Evolutionary conservation across 2,329 filamentous ascomycete species (phyloP).

Genomic region (Atkinsonella hypoxylon): DNA sequence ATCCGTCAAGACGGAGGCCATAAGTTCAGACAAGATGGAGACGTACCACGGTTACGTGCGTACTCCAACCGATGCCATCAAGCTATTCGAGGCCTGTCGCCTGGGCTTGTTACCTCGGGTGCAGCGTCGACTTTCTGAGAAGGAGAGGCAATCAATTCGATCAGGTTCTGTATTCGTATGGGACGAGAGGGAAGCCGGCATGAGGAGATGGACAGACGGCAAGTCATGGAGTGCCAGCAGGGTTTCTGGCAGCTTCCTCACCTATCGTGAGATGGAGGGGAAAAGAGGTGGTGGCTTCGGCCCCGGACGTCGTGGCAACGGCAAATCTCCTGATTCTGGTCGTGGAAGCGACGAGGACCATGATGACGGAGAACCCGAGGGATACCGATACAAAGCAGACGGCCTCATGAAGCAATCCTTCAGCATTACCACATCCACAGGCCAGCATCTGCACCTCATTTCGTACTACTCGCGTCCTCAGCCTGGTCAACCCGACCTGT

Average conservation of each 20-base stretch:
- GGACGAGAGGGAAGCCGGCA: constrained; percentile 96
- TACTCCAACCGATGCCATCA: constrained; percentile 93
- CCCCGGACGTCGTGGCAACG: constrained; percentile 42
- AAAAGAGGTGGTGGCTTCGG: constrained; percentile 77
- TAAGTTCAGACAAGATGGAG: constrained; percentile 55
- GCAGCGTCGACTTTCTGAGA: constrained; percentile 86
- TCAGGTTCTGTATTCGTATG: constrained; percentile 99
- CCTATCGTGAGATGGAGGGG: constrained; percentile 97
- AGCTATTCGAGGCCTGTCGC: constrained; percentile 94
- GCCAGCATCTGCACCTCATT: constrained; percentile 92
- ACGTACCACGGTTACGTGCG: constrained; percentile 92
- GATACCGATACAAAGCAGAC: constrained; percentile 89
- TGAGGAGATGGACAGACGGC: constrained; percentile 96
- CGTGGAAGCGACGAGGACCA: constrained; percentile 77
- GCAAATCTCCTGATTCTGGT: constrained; percentile 74
- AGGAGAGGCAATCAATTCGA: constrained; percentile 90
- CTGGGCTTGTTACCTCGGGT: constrained; percentile 82
- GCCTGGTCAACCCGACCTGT: constrained; percentile 57
- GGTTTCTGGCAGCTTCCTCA: constrained; percentile 93
- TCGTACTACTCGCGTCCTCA: constrained; percentile 87
- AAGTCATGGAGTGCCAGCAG: constrained; percentile 98
- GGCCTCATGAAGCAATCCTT: constrained; percentile 99
- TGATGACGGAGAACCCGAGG: constrained; percentile 74
- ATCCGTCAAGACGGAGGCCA: constrained; percentile 11
- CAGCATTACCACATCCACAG: constrained; percentile 83